These are phyloP conservation scores for Plantago coronopus DNA, from an alignment of 305 asterid genomes.

Conservation along the genomic window DNA sequence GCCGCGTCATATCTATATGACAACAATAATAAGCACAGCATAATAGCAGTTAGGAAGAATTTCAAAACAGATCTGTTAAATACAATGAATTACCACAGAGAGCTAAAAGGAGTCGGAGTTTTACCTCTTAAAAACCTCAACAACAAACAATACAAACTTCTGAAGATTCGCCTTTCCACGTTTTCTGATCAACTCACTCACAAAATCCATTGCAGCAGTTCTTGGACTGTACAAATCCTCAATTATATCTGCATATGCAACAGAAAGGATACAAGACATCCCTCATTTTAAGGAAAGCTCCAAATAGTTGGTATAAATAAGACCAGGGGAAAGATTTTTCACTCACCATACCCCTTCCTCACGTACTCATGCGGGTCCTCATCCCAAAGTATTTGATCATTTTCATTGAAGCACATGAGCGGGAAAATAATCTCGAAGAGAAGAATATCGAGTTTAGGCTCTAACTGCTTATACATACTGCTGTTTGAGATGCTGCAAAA, in stretches of 20 bases:
- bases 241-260: conserved; percentile 65
- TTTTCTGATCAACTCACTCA: conserved; percentile 95
- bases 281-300: conserved; percentile 13
- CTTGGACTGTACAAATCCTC: conserved; percentile 98
- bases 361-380: conserved; percentile 99
- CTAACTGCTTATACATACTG: conserved; percentile 78
- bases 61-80: conserved; percentile 13
- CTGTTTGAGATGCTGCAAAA: conserved; percentile 81
- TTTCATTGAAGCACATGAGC: conserved; percentile 93
- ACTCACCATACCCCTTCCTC: conserved; percentile 97
- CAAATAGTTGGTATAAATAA: conserved; percentile 2
- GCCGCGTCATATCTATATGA: conserved; percentile 69
- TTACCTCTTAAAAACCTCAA: conserved; percentile 91
- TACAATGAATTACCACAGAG: conserved; percentile 3
- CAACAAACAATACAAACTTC: conserved; percentile 78
- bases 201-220: conserved; percentile 99
- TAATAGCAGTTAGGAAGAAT: conserved; percentile 21
- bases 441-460: conserved; percentile 76
- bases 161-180: conserved; percentile 98
- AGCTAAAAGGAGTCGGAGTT: too few relatives aligned
- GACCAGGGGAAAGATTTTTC: conserved; percentile 12
- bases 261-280: conserved; percentile 4
- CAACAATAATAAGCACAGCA: too few relatives aligned
- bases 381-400: conserved; percentile 96
- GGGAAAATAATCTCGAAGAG: conserved; percentile 94